phyloP scores from a whole-genome alignment of 305 asterid genomes.

The Nicotiana rustica region DNA sequence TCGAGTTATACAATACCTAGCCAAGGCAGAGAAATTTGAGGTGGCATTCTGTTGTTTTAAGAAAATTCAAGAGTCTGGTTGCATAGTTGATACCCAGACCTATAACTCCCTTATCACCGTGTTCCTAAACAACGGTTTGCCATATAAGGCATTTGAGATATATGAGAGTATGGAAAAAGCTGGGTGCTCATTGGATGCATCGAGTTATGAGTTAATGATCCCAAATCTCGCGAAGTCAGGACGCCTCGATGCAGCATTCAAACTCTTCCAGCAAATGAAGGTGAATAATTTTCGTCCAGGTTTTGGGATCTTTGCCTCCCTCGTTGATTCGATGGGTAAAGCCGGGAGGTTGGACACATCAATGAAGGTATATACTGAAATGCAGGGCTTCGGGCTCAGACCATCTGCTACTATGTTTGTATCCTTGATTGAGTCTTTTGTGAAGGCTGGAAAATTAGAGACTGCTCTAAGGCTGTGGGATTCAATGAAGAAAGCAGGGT shows the following conservation, averaged over 20 bases:
- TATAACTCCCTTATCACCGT: slow-evolving; percentile 82
- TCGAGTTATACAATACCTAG: slow-evolving; percentile 83
- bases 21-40: slow-evolving; percentile 94
- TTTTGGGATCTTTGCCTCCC: slow-evolving; percentile 50
- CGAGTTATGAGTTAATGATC: slow-evolving; percentile 88
- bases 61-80: slow-evolving; percentile 83
- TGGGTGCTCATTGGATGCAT: slow-evolving; percentile 76
- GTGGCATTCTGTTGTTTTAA: slow-evolving; percentile 94
- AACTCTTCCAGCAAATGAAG: slow-evolving; percentile 64
- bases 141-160: slow-evolving; percentile 95
- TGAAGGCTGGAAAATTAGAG: slow-evolving; percentile 91
- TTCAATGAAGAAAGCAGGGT: slow-evolving; percentile 91
- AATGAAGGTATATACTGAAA: slow-evolving; percentile 83
- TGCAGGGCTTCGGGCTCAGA: slow-evolving; percentile 88
- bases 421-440: slow-evolving; percentile 85
- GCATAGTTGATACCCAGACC: slow-evolving; percentile 73
- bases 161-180: slow-evolving; percentile 84
- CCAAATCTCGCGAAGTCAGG: slow-evolving; percentile 93
- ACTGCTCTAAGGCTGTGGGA: slow-evolving; percentile 85
- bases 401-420: slow-evolving; percentile 89
- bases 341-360: slow-evolving; percentile 84
- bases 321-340: slow-evolving; percentile 65
- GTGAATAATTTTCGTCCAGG: slow-evolving; percentile 50
- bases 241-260: slow-evolving; percentile 80
- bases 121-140: slow-evolving; percentile 84